Evolutionary conservation across 2,329 filamentous ascomycete genomes (phyloP).

Genomic region (Fusarium citri): DNA sequence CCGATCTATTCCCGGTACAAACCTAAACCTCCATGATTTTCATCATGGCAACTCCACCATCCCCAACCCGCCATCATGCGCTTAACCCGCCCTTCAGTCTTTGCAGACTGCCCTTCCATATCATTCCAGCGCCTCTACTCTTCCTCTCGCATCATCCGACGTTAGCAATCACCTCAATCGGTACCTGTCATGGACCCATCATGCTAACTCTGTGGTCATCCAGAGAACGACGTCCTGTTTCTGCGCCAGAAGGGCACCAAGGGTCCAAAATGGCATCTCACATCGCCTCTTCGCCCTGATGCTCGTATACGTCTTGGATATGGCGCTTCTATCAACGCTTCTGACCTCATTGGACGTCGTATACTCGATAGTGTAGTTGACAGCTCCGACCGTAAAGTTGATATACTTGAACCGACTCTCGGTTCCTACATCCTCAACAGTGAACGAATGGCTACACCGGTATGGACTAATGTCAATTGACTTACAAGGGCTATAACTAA

Average conservation of each 20-base stretch:
- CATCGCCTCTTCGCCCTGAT: constrained; percentile 50
- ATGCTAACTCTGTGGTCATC: constrained; percentile 18
- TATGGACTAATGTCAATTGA: constrained; percentile 21
- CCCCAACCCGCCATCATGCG: constrained; percentile 31
- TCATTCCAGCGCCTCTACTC: constrained; percentile 40
- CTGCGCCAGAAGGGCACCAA: constrained; percentile 54
- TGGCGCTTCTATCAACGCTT: constrained; percentile 60
- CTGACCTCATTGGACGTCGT: constrained; percentile 72
- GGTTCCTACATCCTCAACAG: constrained; percentile 78
- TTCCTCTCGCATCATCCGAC: constrained; percentile 46
- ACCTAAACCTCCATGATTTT: constrained; percentile 23
- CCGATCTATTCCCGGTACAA: constrained; percentile 46
- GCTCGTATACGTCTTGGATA: constrained; percentile 54
- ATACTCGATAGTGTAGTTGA: constrained; percentile 70
- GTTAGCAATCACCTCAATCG: constrained; percentile 20
- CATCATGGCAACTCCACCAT: constrained; percentile 28
- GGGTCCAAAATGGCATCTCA: constrained; percentile 54
- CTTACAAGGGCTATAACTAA: not conserved
- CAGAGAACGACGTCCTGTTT: constrained; percentile 57
- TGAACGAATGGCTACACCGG: constrained; percentile 78
- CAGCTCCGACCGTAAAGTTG: constrained; percentile 61
- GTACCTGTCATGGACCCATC: not conserved
- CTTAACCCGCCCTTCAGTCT: constrained; percentile 7
- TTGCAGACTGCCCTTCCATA: not conserved
- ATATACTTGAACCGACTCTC: constrained; percentile 74